Evolutionary conservation across 768 basidiomycete species (phyloP).

Genomic region (Asterophora parasitica): DNA sequence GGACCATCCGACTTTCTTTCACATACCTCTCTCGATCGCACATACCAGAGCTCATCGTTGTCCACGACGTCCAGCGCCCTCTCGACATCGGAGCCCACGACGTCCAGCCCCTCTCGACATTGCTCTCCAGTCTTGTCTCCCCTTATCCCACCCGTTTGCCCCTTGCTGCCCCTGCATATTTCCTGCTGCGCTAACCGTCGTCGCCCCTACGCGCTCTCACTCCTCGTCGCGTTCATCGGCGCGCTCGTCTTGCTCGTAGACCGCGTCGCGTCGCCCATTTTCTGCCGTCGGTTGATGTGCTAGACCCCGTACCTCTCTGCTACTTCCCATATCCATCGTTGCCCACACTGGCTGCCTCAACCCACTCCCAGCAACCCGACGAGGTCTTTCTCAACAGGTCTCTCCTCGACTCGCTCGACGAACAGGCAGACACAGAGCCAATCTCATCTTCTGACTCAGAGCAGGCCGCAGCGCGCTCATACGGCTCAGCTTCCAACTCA

Average conservation of each 20-base stretch:
- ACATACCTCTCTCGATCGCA: constrained; percentile 47
- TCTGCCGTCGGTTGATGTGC: constrained; percentile 28
- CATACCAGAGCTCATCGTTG: constrained; percentile 31
- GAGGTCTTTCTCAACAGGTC: constrained; percentile 88
- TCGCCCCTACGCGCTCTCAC: constrained; percentile 21
- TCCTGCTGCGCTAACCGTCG: constrained; percentile 9
- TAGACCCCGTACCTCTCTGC: constrained; percentile 16
- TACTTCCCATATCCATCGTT: constrained; percentile 19
- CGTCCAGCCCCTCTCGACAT: constrained; percentile 12
- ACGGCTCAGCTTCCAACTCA: constrained; percentile 47
- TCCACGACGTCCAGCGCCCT: constrained; percentile 20
- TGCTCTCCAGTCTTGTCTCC: constrained; percentile 8
- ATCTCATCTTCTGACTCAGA: constrained; percentile 49
- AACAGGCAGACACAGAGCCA: constrained; percentile 78
- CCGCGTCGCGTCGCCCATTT: constrained; percentile 12
- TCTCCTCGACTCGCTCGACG: constrained; percentile 77
- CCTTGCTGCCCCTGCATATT: constrained; percentile 15
- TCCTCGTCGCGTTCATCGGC: constrained; percentile 13
- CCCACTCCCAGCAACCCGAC: constrained; percentile 42
- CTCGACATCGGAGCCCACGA: constrained; percentile 18
- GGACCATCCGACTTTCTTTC: constrained; percentile 44
- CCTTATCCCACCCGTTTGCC: constrained; percentile 9
- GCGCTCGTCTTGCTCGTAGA: constrained; percentile 7
- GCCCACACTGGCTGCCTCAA: constrained; percentile 51
- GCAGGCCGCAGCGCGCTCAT: constrained; percentile 39